Percentiles rank a stretch among this genome's conserved stretches.
phyloP scores from a whole-genome alignment of 2,329 filamentous ascomycete genomes.

The Parastagonospora avenae region DNA sequence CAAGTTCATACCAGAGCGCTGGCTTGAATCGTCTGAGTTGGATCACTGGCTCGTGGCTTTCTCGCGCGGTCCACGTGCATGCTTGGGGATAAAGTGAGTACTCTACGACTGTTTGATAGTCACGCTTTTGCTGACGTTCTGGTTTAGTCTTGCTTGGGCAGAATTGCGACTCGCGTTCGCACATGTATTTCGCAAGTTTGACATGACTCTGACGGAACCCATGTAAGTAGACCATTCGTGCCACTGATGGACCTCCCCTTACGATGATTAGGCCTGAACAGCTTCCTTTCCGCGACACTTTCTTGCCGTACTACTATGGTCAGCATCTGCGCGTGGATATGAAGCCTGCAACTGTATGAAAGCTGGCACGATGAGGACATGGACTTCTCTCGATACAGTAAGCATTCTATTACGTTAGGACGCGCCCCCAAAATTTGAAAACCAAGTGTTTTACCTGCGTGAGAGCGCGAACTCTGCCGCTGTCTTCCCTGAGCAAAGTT shows the following conservation, averaged over 20 bases:
- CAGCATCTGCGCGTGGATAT: conserved; percentile 25
- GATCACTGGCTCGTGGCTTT: conserved; percentile 42
- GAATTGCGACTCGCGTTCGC: conserved; percentile 41
- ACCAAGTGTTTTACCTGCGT: no score
- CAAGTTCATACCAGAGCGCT: conserved; percentile 39
- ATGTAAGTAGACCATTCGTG: conserved; percentile 17
- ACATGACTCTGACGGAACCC: conserved; percentile 25
- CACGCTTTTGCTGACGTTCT: neutral
- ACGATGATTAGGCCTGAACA: conserved; percentile 18
- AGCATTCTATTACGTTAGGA: no score
- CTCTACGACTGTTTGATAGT: neutral
- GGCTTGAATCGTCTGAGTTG: conserved; percentile 31
- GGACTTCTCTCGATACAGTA: no score
- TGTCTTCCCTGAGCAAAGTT: no score
- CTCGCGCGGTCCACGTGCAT: conserved; percentile 44
- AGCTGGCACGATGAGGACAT: neutral
- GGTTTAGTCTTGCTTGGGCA: conserved; percentile 37
- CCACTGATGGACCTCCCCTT: neutral
- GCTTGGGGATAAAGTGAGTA: conserved; percentile 36
- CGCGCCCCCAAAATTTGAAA: no score
- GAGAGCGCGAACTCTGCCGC: no score
- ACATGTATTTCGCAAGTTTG: conserved; percentile 38
- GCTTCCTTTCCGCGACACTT: conserved; percentile 26
- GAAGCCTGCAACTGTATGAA: conserved; percentile 3
- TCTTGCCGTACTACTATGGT: conserved; percentile 27